Evolutionary conservation across 257 asterid species (phyloP), one percentile per base, ranked within the genome.

Genomic region (Solanum stenotomum): DNA sequence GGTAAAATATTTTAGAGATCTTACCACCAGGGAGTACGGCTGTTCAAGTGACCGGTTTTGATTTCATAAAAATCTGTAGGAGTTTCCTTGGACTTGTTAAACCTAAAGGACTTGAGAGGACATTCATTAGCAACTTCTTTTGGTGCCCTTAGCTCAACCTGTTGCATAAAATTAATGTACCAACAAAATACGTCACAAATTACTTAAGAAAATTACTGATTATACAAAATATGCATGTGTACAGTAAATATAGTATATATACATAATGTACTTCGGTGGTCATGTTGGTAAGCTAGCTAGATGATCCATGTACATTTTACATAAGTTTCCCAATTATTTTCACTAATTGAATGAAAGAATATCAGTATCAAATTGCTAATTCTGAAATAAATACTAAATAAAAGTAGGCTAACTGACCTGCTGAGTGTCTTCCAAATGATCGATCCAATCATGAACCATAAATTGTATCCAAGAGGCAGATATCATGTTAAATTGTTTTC

Each of bases 391-490:
- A n/a, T 27, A 1, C 34, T 33, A 33, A 34, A 34, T 34, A 4
- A 4, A 52, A 52, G n/a, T 18, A 18, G 27, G 27, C 1, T 8
- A 38, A 38, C 44, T 38, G 11, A 40, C 95, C 95, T 92, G 92
- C 2, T 91, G 90, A 72, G 93, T 92, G n/a, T 91, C 90, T 67
- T 93, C 95, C 9, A 92, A 18, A 78, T 94, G 98, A 71, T 94
- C 96, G 5, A 93, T 70, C 98, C 98, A 94, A 84, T 94, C 96
- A 38, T 94, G 98, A 6, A 94, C 86, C 98, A 94, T 94, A 74
- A 94, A 94, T 46, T 94, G 98, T 15, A 94, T 94, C 98, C 98
- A 94, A 2, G 96, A 87, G 2, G 95, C 96, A 12, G 96, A 96
- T 5, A 95, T 93, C 90, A 95, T 56, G 85, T 95, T 95, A 88